A percentile compares a stretch with the other conserved stretches of the same genome.
Evolutionary conservation across 495 filamentous ascomycete species (phyloP).

Genomic region (Lepidopterella palustris): DNA sequence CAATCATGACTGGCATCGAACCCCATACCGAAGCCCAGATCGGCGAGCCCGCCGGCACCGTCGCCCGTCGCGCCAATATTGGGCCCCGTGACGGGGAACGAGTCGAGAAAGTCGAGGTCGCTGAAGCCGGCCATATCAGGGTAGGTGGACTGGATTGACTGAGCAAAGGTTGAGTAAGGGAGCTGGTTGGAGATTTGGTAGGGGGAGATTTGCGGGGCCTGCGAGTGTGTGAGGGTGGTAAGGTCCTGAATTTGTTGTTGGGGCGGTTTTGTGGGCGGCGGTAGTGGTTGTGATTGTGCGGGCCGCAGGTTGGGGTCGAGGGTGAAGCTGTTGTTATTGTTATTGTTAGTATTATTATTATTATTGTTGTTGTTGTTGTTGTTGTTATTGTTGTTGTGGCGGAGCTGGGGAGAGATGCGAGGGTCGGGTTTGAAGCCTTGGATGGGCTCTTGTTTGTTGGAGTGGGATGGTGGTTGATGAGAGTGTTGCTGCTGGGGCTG

Average conservation of each 20-base stretch:
- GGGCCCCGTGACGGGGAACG: conserved; percentile 24
- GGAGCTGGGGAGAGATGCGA: conserved; percentile 3
- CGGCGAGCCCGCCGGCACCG: conserved; percentile 29
- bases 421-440: conserved; percentile 9
- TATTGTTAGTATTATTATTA: conserved; percentile 26
- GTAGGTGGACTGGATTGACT: conserved; percentile 19
- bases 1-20: conserved; percentile 73
- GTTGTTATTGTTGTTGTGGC: conserved; percentile 15
- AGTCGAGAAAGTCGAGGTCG: conserved; percentile 33
- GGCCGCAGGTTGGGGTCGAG: conserved; percentile 22
- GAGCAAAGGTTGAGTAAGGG: conserved; percentile 19
- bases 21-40: conserved; percentile 67
- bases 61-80: background rate
- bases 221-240: conserved; percentile 1
- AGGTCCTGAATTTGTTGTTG: background rate
- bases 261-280: conserved; percentile 1
- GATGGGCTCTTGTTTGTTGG: conserved; percentile 18
- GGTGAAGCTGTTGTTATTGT: conserved; percentile 28
- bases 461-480: conserved; percentile 12
- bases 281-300: conserved; percentile 5
- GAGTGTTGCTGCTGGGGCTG: conserved; percentile 26
- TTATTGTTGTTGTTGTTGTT: conserved; percentile 26
- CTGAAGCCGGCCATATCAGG: conserved; percentile 36
- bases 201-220: conserved; percentile 9
- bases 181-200: conserved; percentile 21